Evolutionary conservation across 202 grass and related monocot genomes (phyloP), one percentile per base, ranked within the genome.

Genomic region (Bolboschoenoplectus hybrid): DNA sequence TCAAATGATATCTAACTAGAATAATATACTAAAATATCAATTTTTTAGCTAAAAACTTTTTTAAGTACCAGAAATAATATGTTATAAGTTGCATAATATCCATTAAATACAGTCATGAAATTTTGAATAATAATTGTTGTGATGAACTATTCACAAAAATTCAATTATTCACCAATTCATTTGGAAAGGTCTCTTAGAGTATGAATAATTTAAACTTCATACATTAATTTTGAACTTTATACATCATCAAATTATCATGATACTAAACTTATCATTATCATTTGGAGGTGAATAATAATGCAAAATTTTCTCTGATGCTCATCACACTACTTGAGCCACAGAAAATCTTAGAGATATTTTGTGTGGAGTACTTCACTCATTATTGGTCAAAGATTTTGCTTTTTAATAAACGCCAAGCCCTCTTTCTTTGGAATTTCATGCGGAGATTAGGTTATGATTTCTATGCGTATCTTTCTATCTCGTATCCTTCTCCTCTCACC

Each of bases 381-480:
- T 64, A 81, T 64, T 81, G 38, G 79, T 64, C 79, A 81, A 64
- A 81, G 55, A 81, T 81, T 81, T 81, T 45, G 26, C 34, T 13
- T 63, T 62, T 80, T n/a, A 61, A 60, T 56, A 61, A 43, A 62
- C 32, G 76, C 10, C 20, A 61, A 61, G 13, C 76, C 9, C 9
- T 69, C 63, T 50, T 74, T 9, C 2, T 5, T 74, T 47, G 69
- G 45, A 50, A 50, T 1, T 74, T 49, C 32, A 74, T n/a, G 80
- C 80, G 39, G 57, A 82, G 38, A 82, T 58, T 66, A 17, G 80
- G 39, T 82, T 3, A 63, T 82, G 14, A 47, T 82, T 64, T 14
- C 56, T 60, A 40, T 40, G 9, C 9, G 16, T 14, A 80, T 44
- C 10, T 81, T 41, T 26, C 50, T n/a, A 72, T 72, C 68, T 0